A percentile compares a stretch with the other conserved stretches of the same genome.
Conservation (phyloP, 2,329 filamentous ascomycete species). For the Sporothrix pseudoabietina region DNA sequence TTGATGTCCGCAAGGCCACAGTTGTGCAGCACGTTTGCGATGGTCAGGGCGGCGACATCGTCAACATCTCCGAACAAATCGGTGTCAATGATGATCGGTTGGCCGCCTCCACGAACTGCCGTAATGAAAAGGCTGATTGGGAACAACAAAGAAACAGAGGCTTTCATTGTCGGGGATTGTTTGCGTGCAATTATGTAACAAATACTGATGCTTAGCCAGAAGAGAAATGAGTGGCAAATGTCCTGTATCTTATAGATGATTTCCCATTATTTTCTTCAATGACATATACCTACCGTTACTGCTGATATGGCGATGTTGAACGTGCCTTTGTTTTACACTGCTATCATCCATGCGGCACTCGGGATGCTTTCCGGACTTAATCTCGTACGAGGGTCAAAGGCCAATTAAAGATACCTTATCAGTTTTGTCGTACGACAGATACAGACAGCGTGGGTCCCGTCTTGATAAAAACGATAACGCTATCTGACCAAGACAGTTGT, state of each 20-base stretch:
- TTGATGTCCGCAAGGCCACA: constrained; percentile 40
- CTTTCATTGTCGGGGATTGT: constrained; percentile 4
- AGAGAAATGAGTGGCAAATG: constrained; percentile 15
- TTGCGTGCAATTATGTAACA: constrained; percentile 7
- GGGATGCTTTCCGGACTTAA: constrained; percentile 10
- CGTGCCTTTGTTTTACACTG: constrained; percentile 12
- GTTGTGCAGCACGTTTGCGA: constrained; percentile 25
- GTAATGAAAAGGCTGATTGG: constrained; percentile 8
- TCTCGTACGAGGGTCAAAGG: constrained; percentile 13
- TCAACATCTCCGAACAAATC: constrained; percentile 53
- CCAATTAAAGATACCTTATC: neutral
- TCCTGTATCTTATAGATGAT: constrained; percentile 14
- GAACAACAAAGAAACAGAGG: constrained; percentile 8
- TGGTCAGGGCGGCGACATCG: constrained; percentile 38
- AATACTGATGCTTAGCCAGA: constrained; percentile 12
- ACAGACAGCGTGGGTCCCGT: constrained; percentile 8
- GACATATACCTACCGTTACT: constrained; percentile 14
- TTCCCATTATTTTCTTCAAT: constrained; percentile 9
- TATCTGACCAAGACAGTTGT: constrained; percentile 16
- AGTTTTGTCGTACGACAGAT: constrained; percentile 18
- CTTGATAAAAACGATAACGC: constrained; percentile 10
- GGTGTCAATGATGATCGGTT: constrained; percentile 51
- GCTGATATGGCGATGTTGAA: constrained; percentile 12
- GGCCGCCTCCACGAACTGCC: constrained; percentile 11
- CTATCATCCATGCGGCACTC: constrained; percentile 7